phyloP scores from a whole-genome alignment of 345 rosid species.

The Passiflora organensis region DNA sequence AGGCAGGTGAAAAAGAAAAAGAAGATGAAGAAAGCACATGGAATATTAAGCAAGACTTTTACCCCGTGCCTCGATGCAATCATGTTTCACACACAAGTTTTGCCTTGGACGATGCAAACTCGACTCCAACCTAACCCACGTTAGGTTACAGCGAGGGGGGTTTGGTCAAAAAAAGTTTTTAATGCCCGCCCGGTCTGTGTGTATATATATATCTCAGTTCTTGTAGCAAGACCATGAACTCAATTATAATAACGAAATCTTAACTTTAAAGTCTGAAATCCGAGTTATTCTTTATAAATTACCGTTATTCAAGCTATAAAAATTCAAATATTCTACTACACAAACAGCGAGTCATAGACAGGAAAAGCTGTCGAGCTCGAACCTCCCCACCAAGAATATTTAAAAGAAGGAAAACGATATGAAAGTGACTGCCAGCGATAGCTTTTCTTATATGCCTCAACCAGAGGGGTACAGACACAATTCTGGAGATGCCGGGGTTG shows the following conservation, averaged over 20 bases:
- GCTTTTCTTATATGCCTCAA: conserved; percentile 11
- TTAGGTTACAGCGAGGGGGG: conserved; percentile 3
- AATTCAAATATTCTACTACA: too few species aligned
- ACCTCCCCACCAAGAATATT: conserved; percentile 10
- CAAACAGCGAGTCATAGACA: not conserved
- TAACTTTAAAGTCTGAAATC: not conserved
- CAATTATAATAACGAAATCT: too few species aligned
- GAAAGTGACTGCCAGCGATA: too few species aligned
- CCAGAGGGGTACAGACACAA: conserved; percentile 8
- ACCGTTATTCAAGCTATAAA: too few species aligned
- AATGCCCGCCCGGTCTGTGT: too few species aligned
- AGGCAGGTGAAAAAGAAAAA: not conserved
- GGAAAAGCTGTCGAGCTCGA: not conserved
- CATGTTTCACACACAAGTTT: conserved; percentile 21
- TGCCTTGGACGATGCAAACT: conserved; percentile 23
- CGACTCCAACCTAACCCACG: conserved; percentile 11
- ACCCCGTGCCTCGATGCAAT: conserved; percentile 25
- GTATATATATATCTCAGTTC: too few species aligned
- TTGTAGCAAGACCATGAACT: too few species aligned
- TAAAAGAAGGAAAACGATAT: too few species aligned
- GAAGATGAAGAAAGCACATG: conserved; percentile 18
- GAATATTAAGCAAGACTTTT: conserved; percentile 10
- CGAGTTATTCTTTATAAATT: not conserved
- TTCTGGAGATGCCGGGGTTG: too few species aligned
- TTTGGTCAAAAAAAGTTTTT: not conserved